Evolutionary conservation across 768 basidiomycete species (phyloP).

Genomic region (Cyclocybe cylindracea): DNA sequence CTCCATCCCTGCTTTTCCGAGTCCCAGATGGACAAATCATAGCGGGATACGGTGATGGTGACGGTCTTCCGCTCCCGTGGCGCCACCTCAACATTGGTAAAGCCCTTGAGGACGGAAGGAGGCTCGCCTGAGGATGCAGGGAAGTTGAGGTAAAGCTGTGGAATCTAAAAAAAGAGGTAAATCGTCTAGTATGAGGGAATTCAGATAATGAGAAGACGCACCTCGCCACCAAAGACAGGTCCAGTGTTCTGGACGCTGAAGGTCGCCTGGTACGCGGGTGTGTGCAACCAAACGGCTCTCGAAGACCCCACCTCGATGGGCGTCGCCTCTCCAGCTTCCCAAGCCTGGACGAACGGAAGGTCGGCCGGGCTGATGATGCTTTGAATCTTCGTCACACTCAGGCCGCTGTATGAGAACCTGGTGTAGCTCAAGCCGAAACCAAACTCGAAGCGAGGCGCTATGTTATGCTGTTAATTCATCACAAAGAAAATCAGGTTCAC

Average conservation of each 20-base stretch:
- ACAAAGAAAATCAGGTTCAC: too few relatives aligned
- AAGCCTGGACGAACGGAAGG: constrained; percentile 39
- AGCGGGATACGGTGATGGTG: constrained; percentile 61
- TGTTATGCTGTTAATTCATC: constrained; percentile 49
- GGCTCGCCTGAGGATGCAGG: constrained; percentile 66
- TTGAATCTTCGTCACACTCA: constrained; percentile 47
- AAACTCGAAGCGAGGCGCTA: constrained; percentile 84
- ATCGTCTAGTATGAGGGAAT: neutral
- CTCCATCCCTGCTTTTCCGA: constrained; percentile 72
- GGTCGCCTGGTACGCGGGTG: constrained; percentile 59
- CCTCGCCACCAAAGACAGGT: constrained; percentile 61
- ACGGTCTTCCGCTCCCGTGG: constrained; percentile 49
- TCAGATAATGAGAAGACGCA: constrained; percentile 24
- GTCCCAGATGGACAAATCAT: constrained; percentile 81
- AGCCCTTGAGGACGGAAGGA: constrained; percentile 70
- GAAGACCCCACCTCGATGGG: constrained; percentile 59
- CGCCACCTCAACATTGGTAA: constrained; percentile 55
- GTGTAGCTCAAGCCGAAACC: constrained; percentile 91
- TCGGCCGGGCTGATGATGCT: constrained; percentile 39
- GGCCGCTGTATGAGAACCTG: constrained; percentile 66
- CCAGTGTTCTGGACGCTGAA: constrained; percentile 74
- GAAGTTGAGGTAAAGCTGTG: constrained; percentile 77
- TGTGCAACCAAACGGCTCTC: constrained; percentile 69
- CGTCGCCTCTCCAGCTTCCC: constrained; percentile 61
- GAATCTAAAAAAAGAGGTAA: constrained; percentile 42